Percentiles rank a stretch among this genome's conserved stretches.
Conservation (phyloP, 2,329 filamentous ascomycete genomes). For the Pleurostoma richardsiae region DNA sequence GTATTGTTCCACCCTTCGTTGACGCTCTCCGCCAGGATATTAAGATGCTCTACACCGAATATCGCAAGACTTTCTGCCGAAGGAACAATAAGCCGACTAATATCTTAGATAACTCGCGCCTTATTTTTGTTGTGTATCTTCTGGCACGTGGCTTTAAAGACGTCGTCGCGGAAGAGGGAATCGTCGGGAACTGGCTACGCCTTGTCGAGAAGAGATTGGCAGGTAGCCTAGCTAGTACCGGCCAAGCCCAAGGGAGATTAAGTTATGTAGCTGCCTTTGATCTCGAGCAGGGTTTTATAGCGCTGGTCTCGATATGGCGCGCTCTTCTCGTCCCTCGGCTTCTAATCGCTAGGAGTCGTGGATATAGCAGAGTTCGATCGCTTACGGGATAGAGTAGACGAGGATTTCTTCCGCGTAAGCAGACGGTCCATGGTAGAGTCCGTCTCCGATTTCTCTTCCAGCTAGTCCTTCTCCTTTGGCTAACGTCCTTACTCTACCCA, state of each 20-base stretch:
- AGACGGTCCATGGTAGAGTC: conserved; percentile 22
- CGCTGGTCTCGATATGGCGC: conserved; percentile 18
- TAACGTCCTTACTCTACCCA: conserved; percentile 12
- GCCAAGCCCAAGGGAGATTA: conserved; percentile 21
- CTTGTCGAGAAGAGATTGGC: conserved; percentile 20
- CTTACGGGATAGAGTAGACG: conserved; percentile 14
- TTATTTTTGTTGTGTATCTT: conserved; percentile 27
- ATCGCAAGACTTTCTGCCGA: conserved; percentile 27
- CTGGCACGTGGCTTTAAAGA: conserved; percentile 27
- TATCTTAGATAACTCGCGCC: conserved; percentile 29
- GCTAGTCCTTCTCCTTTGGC: conserved; percentile 7
- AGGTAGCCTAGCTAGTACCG: conserved; percentile 22
- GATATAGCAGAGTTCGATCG: conserved; percentile 18
- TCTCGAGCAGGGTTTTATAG: conserved; percentile 23
- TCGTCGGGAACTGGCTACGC: conserved; percentile 18
- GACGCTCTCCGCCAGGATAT: conserved; percentile 29
- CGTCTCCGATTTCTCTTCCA: no score
- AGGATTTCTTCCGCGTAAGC: conserved; percentile 23
- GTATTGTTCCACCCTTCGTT: conserved; percentile 36
- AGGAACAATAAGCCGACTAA: conserved; percentile 29
- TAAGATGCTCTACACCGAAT: conserved; percentile 21
- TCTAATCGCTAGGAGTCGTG: conserved; percentile 22
- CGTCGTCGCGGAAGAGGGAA: conserved; percentile 27
- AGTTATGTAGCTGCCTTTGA: conserved; percentile 28
- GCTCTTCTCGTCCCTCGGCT: conserved; percentile 23